Percentiles rank a stretch among this genome's conserved stretches.
phyloP scores from a whole-genome alignment of 495 filamentous ascomycete species.

The Hyaloscypha hepaticicola region DNA sequence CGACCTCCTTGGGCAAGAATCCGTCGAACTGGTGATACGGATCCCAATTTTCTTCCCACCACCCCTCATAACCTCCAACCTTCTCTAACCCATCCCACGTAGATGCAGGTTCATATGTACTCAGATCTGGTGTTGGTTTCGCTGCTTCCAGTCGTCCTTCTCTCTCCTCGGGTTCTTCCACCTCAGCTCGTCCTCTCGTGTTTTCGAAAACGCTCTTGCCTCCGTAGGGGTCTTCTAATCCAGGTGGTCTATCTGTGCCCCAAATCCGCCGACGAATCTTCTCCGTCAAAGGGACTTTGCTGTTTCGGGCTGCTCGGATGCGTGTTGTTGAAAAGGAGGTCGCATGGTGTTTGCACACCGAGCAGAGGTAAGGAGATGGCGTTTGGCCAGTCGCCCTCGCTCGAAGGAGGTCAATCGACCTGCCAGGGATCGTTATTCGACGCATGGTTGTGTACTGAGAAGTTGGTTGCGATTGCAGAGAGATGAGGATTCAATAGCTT shows the following conservation, averaged over 20 bases:
- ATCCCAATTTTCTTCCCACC: slow-evolving; percentile 47
- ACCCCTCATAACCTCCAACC: slow-evolving; percentile 53
- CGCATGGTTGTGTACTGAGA: slow-evolving; percentile 26
- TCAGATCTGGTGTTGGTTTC: slow-evolving; percentile 1
- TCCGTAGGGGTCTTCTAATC: slow-evolving; percentile 52
- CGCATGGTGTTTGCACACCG: slow-evolving; percentile 33
- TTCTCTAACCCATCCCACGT: slow-evolving; percentile 56
- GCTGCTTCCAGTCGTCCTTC: slow-evolving; percentile 8
- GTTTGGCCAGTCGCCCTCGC: background rate
- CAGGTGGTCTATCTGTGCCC: slow-evolving; percentile 56
- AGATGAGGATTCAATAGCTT: slow-evolving; percentile 9
- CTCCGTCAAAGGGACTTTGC: slow-evolving; percentile 43
- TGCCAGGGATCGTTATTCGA: slow-evolving; percentile 27
- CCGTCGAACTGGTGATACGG: slow-evolving; percentile 40
- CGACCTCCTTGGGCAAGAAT: slow-evolving; percentile 40
- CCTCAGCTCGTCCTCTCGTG: slow-evolving; percentile 20
- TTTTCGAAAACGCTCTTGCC: slow-evolving; percentile 39
- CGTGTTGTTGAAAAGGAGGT: slow-evolving; percentile 43
- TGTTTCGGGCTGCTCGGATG: slow-evolving; percentile 41
- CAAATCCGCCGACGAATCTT: slow-evolving; percentile 53
- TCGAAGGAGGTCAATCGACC: slow-evolving; percentile 30
- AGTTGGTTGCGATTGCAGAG: background rate
- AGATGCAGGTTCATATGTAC: slow-evolving; percentile 55
- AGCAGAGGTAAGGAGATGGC: slow-evolving; percentile 31
- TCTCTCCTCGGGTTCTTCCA: slow-evolving; percentile 1